A percentile compares a stretch with the other conserved stretches of the same genome.
These are phyloP conservation scores for Onygenales sp. DNA, from an alignment of 2,329 filamentous ascomycete genomes.

Conservation along the genomic window DNA sequence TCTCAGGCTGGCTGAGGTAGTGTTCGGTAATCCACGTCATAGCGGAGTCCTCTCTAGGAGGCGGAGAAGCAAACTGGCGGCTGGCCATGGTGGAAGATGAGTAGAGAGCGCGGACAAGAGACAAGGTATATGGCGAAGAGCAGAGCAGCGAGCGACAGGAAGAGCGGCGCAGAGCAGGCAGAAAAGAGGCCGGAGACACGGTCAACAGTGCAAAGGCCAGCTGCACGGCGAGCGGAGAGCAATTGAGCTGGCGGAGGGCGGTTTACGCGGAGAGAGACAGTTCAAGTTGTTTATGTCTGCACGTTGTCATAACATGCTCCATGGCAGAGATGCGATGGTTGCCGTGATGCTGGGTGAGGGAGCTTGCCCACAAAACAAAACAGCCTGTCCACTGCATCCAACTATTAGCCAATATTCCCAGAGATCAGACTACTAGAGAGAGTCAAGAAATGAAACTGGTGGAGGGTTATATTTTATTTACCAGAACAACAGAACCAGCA, in stretches of 20 bases:
- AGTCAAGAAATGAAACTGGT: no score
- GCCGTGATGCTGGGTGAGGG: not conserved
- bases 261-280: not conserved
- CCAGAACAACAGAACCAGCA: no score
- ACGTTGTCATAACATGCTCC: not conserved
- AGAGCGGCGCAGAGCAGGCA: not conserved
- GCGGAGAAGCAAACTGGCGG: conserved; percentile 1
- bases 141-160: not conserved
- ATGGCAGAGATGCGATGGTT: not conserved
- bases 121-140: not conserved
- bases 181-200: not conserved
- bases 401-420: not conserved
- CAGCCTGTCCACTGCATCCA: not conserved
- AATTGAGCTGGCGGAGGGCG: not conserved
- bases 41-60: conserved; percentile 26
- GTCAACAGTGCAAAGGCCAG: not conserved
- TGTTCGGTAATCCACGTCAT: conserved; percentile 50
- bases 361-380: not conserved
- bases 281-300: not conserved
- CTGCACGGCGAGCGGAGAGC: not conserved
- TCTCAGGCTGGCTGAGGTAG: conserved; percentile 50
- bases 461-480: no score
- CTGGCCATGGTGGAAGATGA: not conserved
- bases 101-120: not conserved
- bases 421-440: no score